Base-by-base conservation (phyloP, 1,284 basidiomycete genomes). In the Ustilago trichophora region DNA sequence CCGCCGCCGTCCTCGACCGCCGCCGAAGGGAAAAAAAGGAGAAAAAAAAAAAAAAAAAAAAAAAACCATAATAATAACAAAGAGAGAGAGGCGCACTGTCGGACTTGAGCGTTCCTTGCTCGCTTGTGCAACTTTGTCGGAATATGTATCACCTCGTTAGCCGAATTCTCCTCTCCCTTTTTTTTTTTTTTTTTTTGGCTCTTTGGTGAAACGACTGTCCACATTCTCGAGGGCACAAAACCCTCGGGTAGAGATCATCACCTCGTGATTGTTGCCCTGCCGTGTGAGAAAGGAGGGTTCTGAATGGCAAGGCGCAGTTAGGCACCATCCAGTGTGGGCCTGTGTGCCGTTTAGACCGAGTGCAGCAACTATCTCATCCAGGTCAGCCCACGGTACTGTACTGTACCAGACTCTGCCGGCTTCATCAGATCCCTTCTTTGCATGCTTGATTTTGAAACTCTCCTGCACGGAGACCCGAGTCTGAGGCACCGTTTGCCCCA, bases 41-140 rank as follows among this genome's bases (percentile, higher is more conserved):
- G 32, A 13, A n/a, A n/a, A n/a, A n/a, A n/a, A n/a, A n/a, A n/a
- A n/a, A n/a, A n/a, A n/a, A n/a, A n/a, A n/a, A n/a, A n/a, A n/a
- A n/a, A n/a, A n/a, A n/a, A n/a, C n/a, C n/a, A n/a, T n/a, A n/a
- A n/a, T n/a, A n/a, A n/a, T n/a, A n/a, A n/a, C n/a, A n/a, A n/a
- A n/a, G n/a, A n/a, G n/a, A n/a, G n/a, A n/a, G n/a, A n/a, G n/a
- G n/a, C 21, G 27, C 42, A 41, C 22, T 26, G 19, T 50, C 60
- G 48, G 48, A 40, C 29, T 44, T 34, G 38, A 43, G 40, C 35
- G 53, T 53, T 57, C 54, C 54, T 52, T 35, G 53, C 53, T 63
- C 52, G 52, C 60, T 64, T 52, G 44, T 21, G 18, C n/a, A 15
- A 21, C 26, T 29, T 9, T 29, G 16, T 16, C 6, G 27, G n/a